Evolutionary conservation across 2,329 filamentous ascomycete genomes (phyloP).

Genomic region (Penicillium sp.): DNA sequence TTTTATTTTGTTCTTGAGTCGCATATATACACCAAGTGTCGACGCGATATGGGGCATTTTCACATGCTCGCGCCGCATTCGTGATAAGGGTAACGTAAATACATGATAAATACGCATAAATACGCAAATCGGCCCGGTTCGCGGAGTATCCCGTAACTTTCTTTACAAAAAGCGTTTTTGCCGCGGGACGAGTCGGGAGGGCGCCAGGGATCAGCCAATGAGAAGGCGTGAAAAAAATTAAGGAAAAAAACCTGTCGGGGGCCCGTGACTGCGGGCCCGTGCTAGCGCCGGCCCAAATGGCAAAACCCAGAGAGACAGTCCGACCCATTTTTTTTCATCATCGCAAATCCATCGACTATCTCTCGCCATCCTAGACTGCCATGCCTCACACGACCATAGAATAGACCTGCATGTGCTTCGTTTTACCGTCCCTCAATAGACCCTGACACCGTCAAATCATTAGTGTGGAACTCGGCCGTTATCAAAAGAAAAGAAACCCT

Average conservation of each 20-base stretch:
- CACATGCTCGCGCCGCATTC: neutral
- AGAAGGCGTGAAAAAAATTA: too few relatives aligned
- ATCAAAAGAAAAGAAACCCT: neutral
- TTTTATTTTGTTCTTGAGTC: neutral
- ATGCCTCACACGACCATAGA: neutral
- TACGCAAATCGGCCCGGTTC: neutral
- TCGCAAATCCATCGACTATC: neutral
- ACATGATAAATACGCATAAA: neutral
- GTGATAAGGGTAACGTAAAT: neutral
- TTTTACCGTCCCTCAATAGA: neutral
- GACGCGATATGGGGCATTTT: neutral
- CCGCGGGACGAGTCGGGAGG: neutral
- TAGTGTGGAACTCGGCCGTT: neutral
- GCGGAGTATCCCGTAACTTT: neutral
- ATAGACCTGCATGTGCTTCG: neutral
- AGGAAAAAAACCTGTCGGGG: neutral
- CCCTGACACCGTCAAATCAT: neutral
- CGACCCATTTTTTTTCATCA: conserved; percentile 7
- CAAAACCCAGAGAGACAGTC: neutral
- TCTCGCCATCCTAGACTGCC: neutral
- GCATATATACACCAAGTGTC: neutral
- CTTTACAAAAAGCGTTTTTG: neutral
- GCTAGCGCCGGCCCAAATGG: neutral
- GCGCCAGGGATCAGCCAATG: neutral
- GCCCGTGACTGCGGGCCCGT: neutral